phyloP scores from a whole-genome alignment of 768 basidiomycete genomes.

The Mycena polygramma region DNA sequence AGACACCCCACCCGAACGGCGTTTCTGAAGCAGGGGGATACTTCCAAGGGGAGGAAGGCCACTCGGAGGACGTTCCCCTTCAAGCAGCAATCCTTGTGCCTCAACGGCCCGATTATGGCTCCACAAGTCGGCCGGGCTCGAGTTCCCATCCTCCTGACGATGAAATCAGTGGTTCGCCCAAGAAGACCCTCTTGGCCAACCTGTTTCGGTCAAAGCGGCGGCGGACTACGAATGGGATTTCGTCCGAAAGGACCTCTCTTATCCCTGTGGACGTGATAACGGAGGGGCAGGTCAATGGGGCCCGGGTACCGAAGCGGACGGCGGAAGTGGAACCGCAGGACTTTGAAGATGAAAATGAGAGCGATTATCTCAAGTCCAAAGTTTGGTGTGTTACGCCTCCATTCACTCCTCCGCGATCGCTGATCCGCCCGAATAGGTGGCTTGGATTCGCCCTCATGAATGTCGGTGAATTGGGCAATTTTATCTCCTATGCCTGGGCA shows the following conservation, averaged over 20 bases:
- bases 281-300: conserved; percentile 50
- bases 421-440: conserved; percentile 75
- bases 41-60: neutral
- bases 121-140: conserved; percentile 23
- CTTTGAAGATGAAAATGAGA: conserved; percentile 64
- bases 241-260: conserved; percentile 38
- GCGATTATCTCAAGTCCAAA: conserved; percentile 86
- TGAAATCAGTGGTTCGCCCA: conserved; percentile 45
- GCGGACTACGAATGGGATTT: conserved; percentile 24
- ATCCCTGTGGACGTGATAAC: conserved; percentile 59
- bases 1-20: conserved; percentile 20
- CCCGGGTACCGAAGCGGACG: conserved; percentile 39
- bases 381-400: conserved; percentile 69
- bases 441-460: conserved; percentile 90
- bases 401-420: conserved; percentile 1
- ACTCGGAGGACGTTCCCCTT: conserved; percentile 1
- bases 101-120: conserved; percentile 30
- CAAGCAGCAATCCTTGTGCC: conserved; percentile 8
- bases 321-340: conserved; percentile 36
- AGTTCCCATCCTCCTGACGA: neutral
- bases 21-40: conserved; percentile 29
- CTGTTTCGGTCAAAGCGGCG: conserved; percentile 48
- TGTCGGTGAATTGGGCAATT: conserved; percentile 91
- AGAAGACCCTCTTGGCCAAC: conserved; percentile 50
- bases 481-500: conserved; percentile 90